These are phyloP conservation scores for Neocucurbitaria cava DNA, from an alignment of 2,329 filamentous ascomycete genomes.

Conservation along the genomic window DNA sequence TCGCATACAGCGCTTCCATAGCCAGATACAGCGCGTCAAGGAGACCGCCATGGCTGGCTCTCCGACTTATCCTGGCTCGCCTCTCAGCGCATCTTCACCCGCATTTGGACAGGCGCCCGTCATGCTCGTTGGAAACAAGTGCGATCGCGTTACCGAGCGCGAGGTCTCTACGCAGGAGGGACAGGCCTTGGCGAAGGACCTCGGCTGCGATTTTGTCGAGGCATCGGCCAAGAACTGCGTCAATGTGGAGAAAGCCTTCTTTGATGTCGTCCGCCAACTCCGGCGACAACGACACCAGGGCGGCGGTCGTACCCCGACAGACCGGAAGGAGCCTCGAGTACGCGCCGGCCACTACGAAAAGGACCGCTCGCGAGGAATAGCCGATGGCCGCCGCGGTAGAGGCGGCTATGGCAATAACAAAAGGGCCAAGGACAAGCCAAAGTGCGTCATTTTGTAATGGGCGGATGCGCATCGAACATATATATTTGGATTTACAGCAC, in stretches of 20 bases:
- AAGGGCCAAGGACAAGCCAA: constrained; percentile 37
- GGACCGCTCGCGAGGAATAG: constrained; percentile 22
- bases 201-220: constrained; percentile 96
- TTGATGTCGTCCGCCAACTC: constrained; percentile 92
- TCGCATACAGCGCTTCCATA: constrained; percentile 93
- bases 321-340: constrained; percentile 21
- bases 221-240: constrained; percentile 97
- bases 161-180: constrained; percentile 98
- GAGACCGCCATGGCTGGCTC: constrained; percentile 79
- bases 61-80: constrained; percentile 78
- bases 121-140: constrained; percentile 99
- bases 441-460: constrained; percentile 46
- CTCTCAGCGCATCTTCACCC: constrained; percentile 61
- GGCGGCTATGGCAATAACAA: constrained; percentile 18
- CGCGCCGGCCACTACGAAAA: constrained; percentile 23
- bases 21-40: constrained; percentile 97
- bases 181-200: constrained; percentile 84
- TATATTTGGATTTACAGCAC: constrained; percentile 36
- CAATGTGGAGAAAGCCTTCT: constrained; percentile 98
- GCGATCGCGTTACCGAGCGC: constrained; percentile 92
- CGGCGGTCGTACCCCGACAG: constrained; percentile 23
- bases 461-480: constrained; percentile 17
- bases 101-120: constrained; percentile 78
- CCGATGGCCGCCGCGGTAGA: constrained; percentile 22
- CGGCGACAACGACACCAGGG: constrained; percentile 75